These are phyloP conservation scores for Aspergillus aculeatinus DNA, from an alignment of 2,329 filamentous ascomycete genomes.

Conservation along the genomic window DNA sequence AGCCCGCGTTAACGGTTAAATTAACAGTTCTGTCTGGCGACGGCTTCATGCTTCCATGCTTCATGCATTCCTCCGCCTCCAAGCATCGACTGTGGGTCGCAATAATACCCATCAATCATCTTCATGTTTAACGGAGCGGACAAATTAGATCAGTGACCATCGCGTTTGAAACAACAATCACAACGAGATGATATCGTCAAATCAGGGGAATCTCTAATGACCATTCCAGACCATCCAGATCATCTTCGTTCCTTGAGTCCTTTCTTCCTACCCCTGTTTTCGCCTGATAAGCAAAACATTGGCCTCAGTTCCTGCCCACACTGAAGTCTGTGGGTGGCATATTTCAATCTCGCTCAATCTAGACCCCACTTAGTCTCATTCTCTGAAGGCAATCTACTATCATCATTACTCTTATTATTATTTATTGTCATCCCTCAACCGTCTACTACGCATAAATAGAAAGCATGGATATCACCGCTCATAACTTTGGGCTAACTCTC, in stretches of 20 bases:
- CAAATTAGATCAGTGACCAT: too few relatives aligned
- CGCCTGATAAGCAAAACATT: neutral
- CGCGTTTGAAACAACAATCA: too few relatives aligned
- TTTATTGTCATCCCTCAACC: neutral
- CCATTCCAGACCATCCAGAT: too few relatives aligned
- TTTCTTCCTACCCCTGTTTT: neutral
- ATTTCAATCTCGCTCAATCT: too few relatives aligned
- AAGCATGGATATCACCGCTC: constrained; percentile 57
- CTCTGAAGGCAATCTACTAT: neutral
- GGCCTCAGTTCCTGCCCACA: neutral
- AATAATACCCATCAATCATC: neutral
- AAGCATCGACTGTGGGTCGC: neutral
- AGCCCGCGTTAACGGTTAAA: neutral
- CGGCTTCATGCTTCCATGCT: neutral
- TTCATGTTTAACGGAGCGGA: too few relatives aligned
- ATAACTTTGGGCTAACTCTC: constrained; percentile 51
- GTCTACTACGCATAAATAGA: neutral
- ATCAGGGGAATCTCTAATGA: too few relatives aligned
- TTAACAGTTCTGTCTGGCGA: neutral
- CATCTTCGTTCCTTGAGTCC: too few relatives aligned
- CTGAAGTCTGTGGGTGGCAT: neutral
- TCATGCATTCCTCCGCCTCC: neutral
- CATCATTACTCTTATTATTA: too few relatives aligned
- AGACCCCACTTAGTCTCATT: neutral
- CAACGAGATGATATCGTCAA: too few relatives aligned